phyloP scores from a whole-genome alignment of 2,329 filamentous ascomycete genomes.

The Pleomassaria siparia region DNA sequence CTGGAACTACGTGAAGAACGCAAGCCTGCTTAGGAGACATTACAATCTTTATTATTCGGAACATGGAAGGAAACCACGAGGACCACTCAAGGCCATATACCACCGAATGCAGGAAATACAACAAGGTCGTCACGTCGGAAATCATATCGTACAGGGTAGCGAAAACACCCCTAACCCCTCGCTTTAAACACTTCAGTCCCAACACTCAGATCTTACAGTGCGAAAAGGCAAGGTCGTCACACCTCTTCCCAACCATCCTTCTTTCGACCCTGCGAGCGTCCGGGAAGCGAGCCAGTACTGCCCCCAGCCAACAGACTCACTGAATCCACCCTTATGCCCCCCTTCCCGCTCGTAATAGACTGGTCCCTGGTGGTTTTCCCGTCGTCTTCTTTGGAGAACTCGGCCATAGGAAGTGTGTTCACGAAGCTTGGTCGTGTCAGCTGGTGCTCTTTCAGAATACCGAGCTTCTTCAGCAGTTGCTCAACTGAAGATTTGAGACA shows the following conservation, averaged over 20 bases:
- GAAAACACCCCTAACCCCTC: neutral
- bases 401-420: neutral
- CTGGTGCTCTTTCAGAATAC: slow-evolving; percentile 14
- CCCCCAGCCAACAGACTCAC: slow-evolving; percentile 14
- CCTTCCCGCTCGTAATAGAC: slow-evolving; percentile 3
- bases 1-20: no score
- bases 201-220: neutral
- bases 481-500: slow-evolving; percentile 25
- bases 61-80: neutral
- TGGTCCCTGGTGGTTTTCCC: slow-evolving; percentile 2
- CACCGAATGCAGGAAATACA: neutral
- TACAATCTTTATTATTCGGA: no score
- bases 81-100: neutral
- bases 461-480: slow-evolving; percentile 20
- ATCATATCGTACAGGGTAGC: neutral
- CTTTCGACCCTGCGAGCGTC: neutral
- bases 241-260: neutral
- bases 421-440: slow-evolving; percentile 9
- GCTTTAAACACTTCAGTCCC: neutral
- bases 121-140: neutral
- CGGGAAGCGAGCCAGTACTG: slow-evolving; percentile 6
- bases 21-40: no score
- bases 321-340: slow-evolving; percentile 9
- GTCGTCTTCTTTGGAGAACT: neutral
- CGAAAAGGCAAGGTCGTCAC: neutral